Evolutionary conservation across 495 filamentous ascomycete species (phyloP).

Genomic region (Podospora appendiculata): DNA sequence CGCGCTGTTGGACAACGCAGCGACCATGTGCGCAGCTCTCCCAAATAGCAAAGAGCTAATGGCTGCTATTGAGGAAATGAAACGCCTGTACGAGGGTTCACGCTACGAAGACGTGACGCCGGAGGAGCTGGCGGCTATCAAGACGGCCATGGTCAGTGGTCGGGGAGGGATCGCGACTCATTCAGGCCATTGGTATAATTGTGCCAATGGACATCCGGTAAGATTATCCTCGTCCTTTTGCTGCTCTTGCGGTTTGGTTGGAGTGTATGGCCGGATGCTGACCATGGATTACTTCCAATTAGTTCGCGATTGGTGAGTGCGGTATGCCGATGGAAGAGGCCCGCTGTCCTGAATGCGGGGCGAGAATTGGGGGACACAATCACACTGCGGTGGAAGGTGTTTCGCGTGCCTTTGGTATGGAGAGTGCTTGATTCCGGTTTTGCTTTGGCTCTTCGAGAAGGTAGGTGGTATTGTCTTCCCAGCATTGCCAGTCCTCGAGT

Average conservation of each 20-base stretch:
- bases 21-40: not conserved
- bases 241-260: not conserved
- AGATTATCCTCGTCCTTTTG: not conserved
- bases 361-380: conserved; percentile 49
- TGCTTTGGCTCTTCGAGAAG: too few relatives aligned
- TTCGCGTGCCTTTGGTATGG: not conserved
- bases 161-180: conserved; percentile 18
- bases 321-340: conserved; percentile 59
- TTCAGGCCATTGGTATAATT: conserved; percentile 30
- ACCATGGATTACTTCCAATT: not conserved
- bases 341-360: conserved; percentile 58
- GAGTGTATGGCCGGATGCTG: not conserved
- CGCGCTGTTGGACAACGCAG: not conserved
- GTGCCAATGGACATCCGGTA: conserved; percentile 26
- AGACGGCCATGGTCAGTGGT: conserved; percentile 25
- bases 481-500: too few relatives aligned
- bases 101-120: conserved; percentile 21
- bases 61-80: not conserved
- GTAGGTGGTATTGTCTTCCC: too few relatives aligned
- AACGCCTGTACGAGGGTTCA: not conserved
- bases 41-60: not conserved
- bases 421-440: not conserved
- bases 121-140: conserved; percentile 25
- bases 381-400: conserved; percentile 27
- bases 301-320: conserved; percentile 66